Evolutionary conservation across 768 basidiomycete genomes (phyloP), one percentile per base, ranked within the genome.

Genomic region (Mycena vulgaris): DNA sequence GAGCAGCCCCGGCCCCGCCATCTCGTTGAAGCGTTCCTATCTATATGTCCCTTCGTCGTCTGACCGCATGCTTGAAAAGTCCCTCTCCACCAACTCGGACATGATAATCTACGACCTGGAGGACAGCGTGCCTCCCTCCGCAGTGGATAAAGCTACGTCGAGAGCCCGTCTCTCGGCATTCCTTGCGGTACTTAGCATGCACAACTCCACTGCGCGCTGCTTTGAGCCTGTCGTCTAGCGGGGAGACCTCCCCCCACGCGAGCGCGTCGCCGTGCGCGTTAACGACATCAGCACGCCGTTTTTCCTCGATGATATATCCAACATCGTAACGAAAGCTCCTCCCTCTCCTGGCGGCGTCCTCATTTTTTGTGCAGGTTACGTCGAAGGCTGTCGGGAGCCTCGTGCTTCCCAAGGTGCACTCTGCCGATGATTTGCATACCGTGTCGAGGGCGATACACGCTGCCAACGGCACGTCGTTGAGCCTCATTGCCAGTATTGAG

Each of bases 71-170:
- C 89, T 97, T 37, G 83, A 90, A 72, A 97, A 96, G 77, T 93
- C 93, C 0, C 83, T 93, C 51, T 79, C 75, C 13, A 83, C 85
- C 17, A 77, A 81, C 2, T 90, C 95, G 2, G 96, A 97, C 69
- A 86, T 92, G 48, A 83, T 96, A 39, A 92, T 95, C 28, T 96
- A 95, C 75, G 96, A 97, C 82, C 84, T 97, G 16, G 96, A 97
- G 78, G 96, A 97, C 78, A 93, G 93, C 69, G 89, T 97, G 0
- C 83, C 94, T 5, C 92, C 92, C 7, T 83, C 89, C 5, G 86
- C 88, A 33, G 80, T 82, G 30, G 89, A 90, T 66, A 94, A 95
- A 78, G 80, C 80, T 25, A 79, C 84, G 59, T 92, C 94, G 0
- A 84, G 94, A 66, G 76, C 77, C 9, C 83, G 89, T 10, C 82